Base-by-base conservation (phyloP, 139 green algal genomes). In the Chlorella ohadii region DNA sequence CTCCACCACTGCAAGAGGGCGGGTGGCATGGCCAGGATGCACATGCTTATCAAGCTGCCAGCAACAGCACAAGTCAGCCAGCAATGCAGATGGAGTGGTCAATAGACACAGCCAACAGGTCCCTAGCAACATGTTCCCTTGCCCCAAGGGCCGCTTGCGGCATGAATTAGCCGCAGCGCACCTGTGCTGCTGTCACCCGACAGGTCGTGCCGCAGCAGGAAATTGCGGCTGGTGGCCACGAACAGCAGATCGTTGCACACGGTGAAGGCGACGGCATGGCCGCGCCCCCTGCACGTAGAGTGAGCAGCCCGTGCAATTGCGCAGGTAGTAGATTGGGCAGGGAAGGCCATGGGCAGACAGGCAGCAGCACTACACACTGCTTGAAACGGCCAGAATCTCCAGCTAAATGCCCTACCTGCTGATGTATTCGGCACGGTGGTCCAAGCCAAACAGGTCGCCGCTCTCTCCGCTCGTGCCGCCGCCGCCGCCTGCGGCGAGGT, bases 171-270 rank as follows among this genome's bases (percentile, higher is more conserved):
- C 31, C 15, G 13, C 51, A 59, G 41, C 78, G 19, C 57, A 86
- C 86, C 90, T 78, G 81, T 68, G 25, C 33, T 31, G 33, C 72
- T 56, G 64, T 86, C 73, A 5, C 85, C 82, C 57, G 81, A 72
- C 19, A 90, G 92, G 51, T 94, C 87, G 83, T 97, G 96, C 4
- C 95, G 90, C 44, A 98, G 72, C 47, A 98, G 74, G 74, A 87
- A 96, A 15, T 91, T 94, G 15, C 88, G 67, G 3, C 88, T 90
- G 23, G 95, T 98, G 33, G 91, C 94, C 34, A 98, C 82, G 20
- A 95, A 80, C 9, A 98, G 84, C 15, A 39, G 79, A n/a, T 95
- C 91, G 56, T 85, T 85, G 68, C 72, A 79, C 19, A 73, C 73
- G 2, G 86, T 71, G 34, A 90, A 85, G 28, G 74, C 82, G 6